Percentiles rank a stretch among this genome's conserved stretches.
phyloP scores from a whole-genome alignment of 83 land plant species.

The Isoetes engelmannii region DNA sequence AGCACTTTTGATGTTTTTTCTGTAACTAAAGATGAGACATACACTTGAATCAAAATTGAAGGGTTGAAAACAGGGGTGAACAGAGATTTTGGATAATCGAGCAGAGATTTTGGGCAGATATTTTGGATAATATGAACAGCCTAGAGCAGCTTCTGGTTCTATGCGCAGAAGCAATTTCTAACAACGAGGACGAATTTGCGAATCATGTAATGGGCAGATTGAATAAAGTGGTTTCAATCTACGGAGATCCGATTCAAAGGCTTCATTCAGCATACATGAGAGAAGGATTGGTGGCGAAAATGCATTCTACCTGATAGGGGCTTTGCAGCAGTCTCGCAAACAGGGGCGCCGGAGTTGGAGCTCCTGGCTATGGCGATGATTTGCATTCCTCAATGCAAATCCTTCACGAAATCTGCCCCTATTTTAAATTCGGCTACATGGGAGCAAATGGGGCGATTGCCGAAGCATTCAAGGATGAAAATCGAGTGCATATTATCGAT shows the following conservation, averaged over 20 bases:
- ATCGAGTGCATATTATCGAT: constrained; percentile 15
- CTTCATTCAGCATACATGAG: constrained; percentile 15
- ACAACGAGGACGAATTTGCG: constrained; percentile 5
- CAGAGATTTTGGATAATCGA: too few species aligned
- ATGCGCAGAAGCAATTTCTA: constrained; percentile 12
- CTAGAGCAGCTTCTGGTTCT: constrained; percentile 14
- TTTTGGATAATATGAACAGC: too few species aligned
- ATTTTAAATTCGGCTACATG: constrained; percentile 19
- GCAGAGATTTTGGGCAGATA: too few species aligned
- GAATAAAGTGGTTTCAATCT: constrained; percentile 2
- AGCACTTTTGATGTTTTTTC: too few species aligned
- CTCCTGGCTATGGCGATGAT: too few species aligned
- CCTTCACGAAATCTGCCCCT: constrained; percentile 11
- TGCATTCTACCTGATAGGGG: constrained; percentile 8
- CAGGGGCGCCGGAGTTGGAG: background rate
- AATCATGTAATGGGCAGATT: constrained; percentile 1
- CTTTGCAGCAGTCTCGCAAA: background rate
- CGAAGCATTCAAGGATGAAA: constrained; percentile 1
- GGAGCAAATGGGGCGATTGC: constrained; percentile 21
- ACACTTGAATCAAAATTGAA: too few species aligned
- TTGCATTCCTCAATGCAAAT: constrained; percentile 5
- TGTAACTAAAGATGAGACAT: too few species aligned
- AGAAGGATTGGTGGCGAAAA: constrained; percentile 10
- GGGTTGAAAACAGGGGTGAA: too few species aligned
- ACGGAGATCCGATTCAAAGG: constrained; percentile 19